These are phyloP conservation scores for Fusarium proliferatum DNA, from an alignment of 2,329 filamentous ascomycete genomes.

Conservation along the genomic window DNA sequence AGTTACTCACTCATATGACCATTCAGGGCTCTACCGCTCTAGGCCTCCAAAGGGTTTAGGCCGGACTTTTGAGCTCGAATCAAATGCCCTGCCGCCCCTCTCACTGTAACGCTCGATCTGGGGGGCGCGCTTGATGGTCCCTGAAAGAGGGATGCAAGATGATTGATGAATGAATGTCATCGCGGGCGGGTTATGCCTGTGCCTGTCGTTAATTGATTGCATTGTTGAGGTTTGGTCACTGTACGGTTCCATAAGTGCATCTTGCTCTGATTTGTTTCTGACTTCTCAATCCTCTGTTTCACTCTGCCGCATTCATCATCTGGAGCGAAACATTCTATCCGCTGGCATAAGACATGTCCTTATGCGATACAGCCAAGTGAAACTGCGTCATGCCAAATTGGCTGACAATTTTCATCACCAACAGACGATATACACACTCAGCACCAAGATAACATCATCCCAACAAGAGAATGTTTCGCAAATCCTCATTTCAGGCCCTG, in stretches of 20 bases:
- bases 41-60: not conserved
- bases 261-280: slow-evolving; percentile 15
- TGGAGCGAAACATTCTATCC: not conserved
- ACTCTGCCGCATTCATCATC: slow-evolving; percentile 11
- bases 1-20: not conserved
- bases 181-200: not conserved
- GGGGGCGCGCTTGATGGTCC: slow-evolving; percentile 18
- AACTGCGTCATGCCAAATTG: not conserved
- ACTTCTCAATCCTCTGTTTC: slow-evolving; percentile 26
- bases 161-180: not conserved
- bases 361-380: slow-evolving; percentile 1
- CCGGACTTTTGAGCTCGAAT: slow-evolving; percentile 20
- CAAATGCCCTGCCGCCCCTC: slow-evolving; percentile 31
- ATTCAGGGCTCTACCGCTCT: not conserved
- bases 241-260: not conserved
- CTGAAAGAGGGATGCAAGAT: not conserved
- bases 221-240: not conserved
- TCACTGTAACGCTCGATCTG: slow-evolving; percentile 27
- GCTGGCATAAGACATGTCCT: slow-evolving; percentile 14
- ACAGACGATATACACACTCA: not conserved
- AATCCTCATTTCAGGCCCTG: slow-evolving; percentile 25
- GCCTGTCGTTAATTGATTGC: not conserved
- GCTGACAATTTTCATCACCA: not conserved
- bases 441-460: not conserved
- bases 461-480: slow-evolving; percentile 4